Percentiles rank a stretch among this genome's conserved stretches.
These are phyloP conservation scores for Cystofilobasidium ferigula DNA, from an alignment of 768 basidiomycete genomes.

Conservation along the genomic window DNA sequence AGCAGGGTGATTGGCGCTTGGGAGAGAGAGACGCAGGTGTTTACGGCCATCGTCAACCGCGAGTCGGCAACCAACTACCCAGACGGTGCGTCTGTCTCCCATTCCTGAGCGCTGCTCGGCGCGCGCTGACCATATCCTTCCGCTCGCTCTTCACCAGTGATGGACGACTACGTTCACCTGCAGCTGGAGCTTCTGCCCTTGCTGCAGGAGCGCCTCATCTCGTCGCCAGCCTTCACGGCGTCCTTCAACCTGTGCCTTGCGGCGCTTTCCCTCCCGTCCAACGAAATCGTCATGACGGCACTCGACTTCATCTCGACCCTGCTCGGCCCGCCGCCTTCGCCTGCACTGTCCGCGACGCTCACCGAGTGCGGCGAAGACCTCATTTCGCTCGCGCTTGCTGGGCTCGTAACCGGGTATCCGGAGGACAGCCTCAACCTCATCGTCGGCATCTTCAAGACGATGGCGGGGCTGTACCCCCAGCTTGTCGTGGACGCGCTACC, in stretches of 20 bases:
- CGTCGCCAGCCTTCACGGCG: constrained; percentile 62
- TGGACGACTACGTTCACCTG: constrained; percentile 88
- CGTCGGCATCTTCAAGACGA: constrained; percentile 62
- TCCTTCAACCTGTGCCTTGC: constrained; percentile 67
- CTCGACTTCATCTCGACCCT: constrained; percentile 69
- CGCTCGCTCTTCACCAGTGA: constrained; percentile 47
- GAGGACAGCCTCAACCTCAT: constrained; percentile 67
- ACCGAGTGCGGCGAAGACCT: constrained; percentile 60
- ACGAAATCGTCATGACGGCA: constrained; percentile 66
- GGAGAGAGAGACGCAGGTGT: constrained; percentile 63
- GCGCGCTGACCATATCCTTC: constrained; percentile 1
- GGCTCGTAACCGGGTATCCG: constrained; percentile 76
- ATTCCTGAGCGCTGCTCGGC: background rate
- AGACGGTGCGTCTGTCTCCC: constrained; percentile 56
- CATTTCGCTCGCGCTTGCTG: constrained; percentile 56
- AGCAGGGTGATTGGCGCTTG: constrained; percentile 51
- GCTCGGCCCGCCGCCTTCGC: constrained; percentile 44
- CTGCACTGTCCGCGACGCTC: constrained; percentile 43
- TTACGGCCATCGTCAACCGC: constrained; percentile 49
- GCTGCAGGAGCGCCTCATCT: constrained; percentile 49
- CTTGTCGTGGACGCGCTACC: constrained; percentile 65
- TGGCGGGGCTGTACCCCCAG: constrained; percentile 56
- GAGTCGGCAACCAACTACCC: constrained; percentile 65
- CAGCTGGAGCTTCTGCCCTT: constrained; percentile 63
- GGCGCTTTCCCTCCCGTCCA: constrained; percentile 68